Evolutionary conservation across 768 basidiomycete genomes (phyloP), one percentile per base, ranked within the genome.

Genomic region (Pleurotus pulmonarius): DNA sequence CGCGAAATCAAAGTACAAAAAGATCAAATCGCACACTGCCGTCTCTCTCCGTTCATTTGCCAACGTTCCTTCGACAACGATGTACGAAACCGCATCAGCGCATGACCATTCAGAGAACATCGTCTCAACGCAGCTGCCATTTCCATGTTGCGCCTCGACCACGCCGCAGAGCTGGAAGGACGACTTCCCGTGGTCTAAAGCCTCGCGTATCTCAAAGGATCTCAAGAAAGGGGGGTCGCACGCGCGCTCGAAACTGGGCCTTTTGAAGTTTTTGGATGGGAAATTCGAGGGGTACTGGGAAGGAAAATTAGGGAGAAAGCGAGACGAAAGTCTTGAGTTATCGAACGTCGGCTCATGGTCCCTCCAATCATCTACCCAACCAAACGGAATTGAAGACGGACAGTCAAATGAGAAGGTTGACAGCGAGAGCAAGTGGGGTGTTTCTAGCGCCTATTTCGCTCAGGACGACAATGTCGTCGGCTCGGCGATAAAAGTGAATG

Each of bases 281-380:
- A 60, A 67, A 43, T 70, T 69, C 54, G 63, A 61, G 24, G 59
- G 56, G 3, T 76, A 57, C 57, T 64, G 70, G 49, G 53, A 44
- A 7, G 65, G 67, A 1, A 63, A 63, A 58, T 53, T 73, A 15
- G 73, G 70, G 13, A 65, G 62, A 59, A 73, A 74, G 60, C 64
- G 76, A 22, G 58, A 56, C 4, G 60, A 15, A 15, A 68, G 67
- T 29, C 52, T 77, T 15, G 70, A 71, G 58, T 49, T 77, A 9
- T 76, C 75, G n/a, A 78, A 78, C 60, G 49, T 73, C 12, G 75
- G 75, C 20, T 37, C 38, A 3, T 53, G 51, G 51, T 40, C 39
- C 22, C 15, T 53, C 15, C n/a, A 22, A 16, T 9, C n/a, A 16
- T 2, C 41, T 15, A 11, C 7, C 29, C 29, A 34, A 11, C 29